Evolutionary conservation across 208 protist genomes (phyloP), one percentile per base, ranked within the genome.

Genomic region (Trypanosoma conorhini): DNA sequence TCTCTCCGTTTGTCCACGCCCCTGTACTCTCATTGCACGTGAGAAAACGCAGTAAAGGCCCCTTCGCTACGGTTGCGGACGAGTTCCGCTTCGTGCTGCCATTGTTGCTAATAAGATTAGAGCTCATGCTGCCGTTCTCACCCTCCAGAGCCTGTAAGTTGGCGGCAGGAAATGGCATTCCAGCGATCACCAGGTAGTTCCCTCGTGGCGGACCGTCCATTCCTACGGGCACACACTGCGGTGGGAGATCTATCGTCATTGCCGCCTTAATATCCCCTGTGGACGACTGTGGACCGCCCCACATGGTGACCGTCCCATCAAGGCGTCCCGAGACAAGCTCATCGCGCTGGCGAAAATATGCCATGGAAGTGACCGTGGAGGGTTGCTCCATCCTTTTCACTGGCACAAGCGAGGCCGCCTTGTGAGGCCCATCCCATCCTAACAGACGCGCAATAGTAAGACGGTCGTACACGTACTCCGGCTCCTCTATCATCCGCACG

Each of bases 331-430:
- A 81, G 60, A 89, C 76, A 28, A 96, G 81, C 54, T 96, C 88
- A 64, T 96, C 91, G 24, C 87, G 84, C 22, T 64, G 56, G 7
- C 70, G 63, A 56, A 94, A 80, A 67, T 96, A 96, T 22, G 83
- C 67, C 74, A 93, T 80, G 38, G 75, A 84, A 50, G 80, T 91
- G 19, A 85, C 76, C 1, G 86, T 80, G 40, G 68, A 85, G 1
- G 50, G 24, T 44, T 76, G 67, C 33, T 54, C 31, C 35, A 70
- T 65, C 17, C n/a, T 51, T 7, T 67, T 69, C 17, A 58, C 67
- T 3, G 38, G 56, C 54, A 71, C 59, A 40, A 81, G 40, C 52
- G 54, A 61, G 21, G 60, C 54, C 10, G 62, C 64, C 10, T 42
- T 65, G 5, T 80, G 52, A n/a, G 24, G 21, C 5, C 40, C 30